Conservation (phyloP, 2,329 filamentous ascomycete species). For the Claviceps quebecensis region DNA sequence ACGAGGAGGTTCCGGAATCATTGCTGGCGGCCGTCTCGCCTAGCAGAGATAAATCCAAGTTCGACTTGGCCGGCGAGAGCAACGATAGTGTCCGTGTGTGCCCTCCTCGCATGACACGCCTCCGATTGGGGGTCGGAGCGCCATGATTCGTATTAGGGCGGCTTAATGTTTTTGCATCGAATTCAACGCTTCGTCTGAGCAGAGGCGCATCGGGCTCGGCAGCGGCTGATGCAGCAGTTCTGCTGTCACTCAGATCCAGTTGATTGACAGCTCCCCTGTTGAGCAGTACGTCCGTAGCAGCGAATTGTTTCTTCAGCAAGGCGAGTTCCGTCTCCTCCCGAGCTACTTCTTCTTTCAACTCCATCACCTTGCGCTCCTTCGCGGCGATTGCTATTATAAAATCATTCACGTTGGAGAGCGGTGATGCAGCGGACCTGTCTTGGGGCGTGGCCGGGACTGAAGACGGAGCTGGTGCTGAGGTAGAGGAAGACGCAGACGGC, state of each 20-base stretch:
- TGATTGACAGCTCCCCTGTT: conserved; percentile 42
- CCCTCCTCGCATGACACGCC: conserved; percentile 55
- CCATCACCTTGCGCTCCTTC: conserved; percentile 80
- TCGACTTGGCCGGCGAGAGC: conserved; percentile 51
- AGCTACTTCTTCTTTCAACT: conserved; percentile 77
- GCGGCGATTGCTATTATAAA: conserved; percentile 84
- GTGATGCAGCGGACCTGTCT: conserved; percentile 27
- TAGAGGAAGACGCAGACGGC: conserved; percentile 24
- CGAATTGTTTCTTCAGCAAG: conserved; percentile 72
- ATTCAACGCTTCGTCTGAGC: conserved; percentile 38
- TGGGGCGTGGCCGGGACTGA: conserved; percentile 38
- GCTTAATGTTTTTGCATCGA: conserved; percentile 60
- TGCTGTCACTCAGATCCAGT: conserved; percentile 2
- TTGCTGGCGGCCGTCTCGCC: conserved; percentile 22
- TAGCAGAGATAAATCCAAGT: conserved; percentile 27
- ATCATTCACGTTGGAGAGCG: conserved; percentile 42
- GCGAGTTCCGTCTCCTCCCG: conserved; percentile 67
- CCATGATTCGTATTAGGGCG: conserved; percentile 39
- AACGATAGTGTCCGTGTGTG: conserved; percentile 60
- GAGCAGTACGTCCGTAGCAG: conserved; percentile 59
- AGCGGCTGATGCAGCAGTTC: conserved; percentile 2
- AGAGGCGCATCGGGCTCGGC: conserved; percentile 19
- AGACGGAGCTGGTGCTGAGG: conserved; percentile 18
- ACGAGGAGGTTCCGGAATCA: conserved; percentile 12
- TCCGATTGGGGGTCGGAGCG: conserved; percentile 28